Conservation (phyloP, 1,139 yeast genomes). For the Diutina siamensis region DNA sequence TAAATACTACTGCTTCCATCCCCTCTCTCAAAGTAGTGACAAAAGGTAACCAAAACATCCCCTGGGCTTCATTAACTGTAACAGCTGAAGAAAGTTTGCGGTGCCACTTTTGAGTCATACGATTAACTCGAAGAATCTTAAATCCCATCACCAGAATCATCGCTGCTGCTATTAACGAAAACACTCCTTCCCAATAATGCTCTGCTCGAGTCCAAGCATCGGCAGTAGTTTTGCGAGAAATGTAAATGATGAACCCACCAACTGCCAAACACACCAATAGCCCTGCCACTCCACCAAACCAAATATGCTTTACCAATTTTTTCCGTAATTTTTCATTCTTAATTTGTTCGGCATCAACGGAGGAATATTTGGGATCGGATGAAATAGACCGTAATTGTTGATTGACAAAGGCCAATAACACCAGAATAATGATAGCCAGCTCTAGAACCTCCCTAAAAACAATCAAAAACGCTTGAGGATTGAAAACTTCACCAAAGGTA, state of each 20-base stretch:
- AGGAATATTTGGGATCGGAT: neutral
- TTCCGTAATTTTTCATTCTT: neutral
- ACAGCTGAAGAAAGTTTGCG: constrained; percentile 7
- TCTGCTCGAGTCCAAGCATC: constrained; percentile 34
- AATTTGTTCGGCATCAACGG: neutral
- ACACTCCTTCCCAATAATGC: constrained; percentile 38
- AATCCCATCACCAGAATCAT: constrained; percentile 36
- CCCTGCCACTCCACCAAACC: constrained; percentile 34
- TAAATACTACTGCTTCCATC: constrained; percentile 35
- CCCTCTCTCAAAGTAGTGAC: constrained; percentile 37
- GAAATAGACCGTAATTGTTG: neutral
- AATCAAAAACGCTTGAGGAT: neutral
- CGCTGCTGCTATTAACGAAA: constrained; percentile 31
- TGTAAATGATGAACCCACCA: constrained; percentile 24
- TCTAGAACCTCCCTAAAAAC: neutral
- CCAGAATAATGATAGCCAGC: constrained; percentile 1
- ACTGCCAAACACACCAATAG: constrained; percentile 24
- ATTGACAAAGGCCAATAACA: neutral
- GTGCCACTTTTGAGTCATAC: constrained; percentile 13
- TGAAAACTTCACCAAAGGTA: neutral
- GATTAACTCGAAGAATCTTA: constrained; percentile 29
- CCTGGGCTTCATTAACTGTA: neutral
- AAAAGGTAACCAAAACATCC: constrained; percentile 18
- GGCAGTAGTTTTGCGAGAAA: constrained; percentile 26
- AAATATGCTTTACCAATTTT: constrained; percentile 22